Evolutionary conservation across 2,329 filamentous ascomycete species (phyloP).

Genomic region (Pseudogymnoascus sp.): DNA sequence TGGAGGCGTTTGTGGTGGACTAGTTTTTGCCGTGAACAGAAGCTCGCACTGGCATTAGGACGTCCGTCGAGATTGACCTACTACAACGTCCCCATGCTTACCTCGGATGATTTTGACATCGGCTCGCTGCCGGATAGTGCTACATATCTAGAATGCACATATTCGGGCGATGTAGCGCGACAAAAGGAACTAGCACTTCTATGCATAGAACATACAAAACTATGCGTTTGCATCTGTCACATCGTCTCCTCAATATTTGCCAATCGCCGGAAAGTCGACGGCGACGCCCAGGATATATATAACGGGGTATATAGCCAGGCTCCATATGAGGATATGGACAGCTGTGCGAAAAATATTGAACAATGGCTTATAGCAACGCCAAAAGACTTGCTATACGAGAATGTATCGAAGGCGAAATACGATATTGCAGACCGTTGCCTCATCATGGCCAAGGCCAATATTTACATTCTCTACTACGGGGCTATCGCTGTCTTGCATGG

Average conservation of each 20-base stretch:
- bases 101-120: slow-evolving; percentile 73
- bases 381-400: background rate
- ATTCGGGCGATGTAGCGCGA: slow-evolving; percentile 60
- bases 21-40: slow-evolving; percentile 82
- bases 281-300: background rate
- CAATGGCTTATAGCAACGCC: background rate
- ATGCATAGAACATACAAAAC: slow-evolving; percentile 81
- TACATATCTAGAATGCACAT: slow-evolving; percentile 60
- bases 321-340: background rate
- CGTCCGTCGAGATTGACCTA: slow-evolving; percentile 85
- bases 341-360: background rate
- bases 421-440: background rate
- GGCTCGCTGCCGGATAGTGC: slow-evolving; percentile 57
- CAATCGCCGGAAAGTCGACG: background rate
- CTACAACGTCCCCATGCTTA: slow-evolving; percentile 83
- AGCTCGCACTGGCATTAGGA: slow-evolving; percentile 88
- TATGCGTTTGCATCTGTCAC: slow-evolving; percentile 79
- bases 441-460: background rate
- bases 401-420: background rate
- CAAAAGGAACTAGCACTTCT: slow-evolving; percentile 71
- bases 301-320: background rate
- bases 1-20: slow-evolving; percentile 97
- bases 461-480: background rate
- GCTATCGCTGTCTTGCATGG: background rate
- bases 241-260: slow-evolving; percentile 45